Evolutionary conservation across 495 filamentous ascomycete genomes (phyloP), one percentile per base, ranked within the genome.

Genomic region (Rusavskia elegans): DNA sequence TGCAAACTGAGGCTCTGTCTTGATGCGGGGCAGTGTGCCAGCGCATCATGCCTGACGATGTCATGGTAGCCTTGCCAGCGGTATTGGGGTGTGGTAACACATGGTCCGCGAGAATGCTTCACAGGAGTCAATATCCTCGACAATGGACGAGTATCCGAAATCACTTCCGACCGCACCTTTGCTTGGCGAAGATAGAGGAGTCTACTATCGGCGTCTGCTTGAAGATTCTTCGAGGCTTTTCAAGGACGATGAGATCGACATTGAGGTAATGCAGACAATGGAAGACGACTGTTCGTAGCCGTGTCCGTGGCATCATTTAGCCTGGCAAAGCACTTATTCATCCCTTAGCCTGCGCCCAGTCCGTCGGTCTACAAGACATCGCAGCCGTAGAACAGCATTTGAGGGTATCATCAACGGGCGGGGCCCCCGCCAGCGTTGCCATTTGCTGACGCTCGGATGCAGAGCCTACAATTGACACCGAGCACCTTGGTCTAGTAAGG

Each of bases 181-280:
- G 7, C 25, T 54, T 23, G 45, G 52, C 17, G 52, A 54, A 45
- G 45, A 54, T 21, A 3, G 52, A 30, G 32, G 16, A 5, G 39
- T 40, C 17, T 50, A 49, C 38, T 23, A 54, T 21, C 16, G 39
- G 10, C 52, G 52, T 25, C 36, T 54, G 30, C 23, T 39, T 44
- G 25, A 39, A 13, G 52, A 54, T 30, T 37, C 52, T 39, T 11
- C 48, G 25, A 54, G 52, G 25, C 20, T 54, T 10, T 54, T 54
- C 45, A 54, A 39, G 19, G 19, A 54, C 8, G 25, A 49, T 6
- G 32, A 53, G n/a, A n/a, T n/a, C 10, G 25, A 37, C 13, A 29
- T 54, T 41, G 45, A 50, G 16, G 52, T 54, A 11, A n/a, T 54
- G 35, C n/a, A n/a, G n/a, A n/a, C n/a, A n/a, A n/a, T n/a, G n/a